Percentiles rank a stretch among this genome's conserved stretches.
Evolutionary conservation across 257 asterid species (phyloP).

Genomic region (Solanum stenotomum): DNA sequence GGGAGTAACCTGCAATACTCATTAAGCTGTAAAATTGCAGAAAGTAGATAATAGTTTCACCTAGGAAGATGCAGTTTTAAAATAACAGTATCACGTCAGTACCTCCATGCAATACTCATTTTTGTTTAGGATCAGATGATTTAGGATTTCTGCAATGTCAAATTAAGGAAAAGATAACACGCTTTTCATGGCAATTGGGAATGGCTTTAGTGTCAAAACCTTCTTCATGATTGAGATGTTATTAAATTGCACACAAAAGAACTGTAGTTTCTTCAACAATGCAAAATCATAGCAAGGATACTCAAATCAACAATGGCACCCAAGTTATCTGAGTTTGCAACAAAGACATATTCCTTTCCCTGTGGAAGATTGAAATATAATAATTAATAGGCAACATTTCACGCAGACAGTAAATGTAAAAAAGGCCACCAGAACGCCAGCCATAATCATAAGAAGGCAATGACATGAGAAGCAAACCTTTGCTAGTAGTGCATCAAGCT

Average conservation of each 20-base stretch:
- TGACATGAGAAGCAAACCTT: slow-evolving; percentile 42
- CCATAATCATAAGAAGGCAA: background rate
- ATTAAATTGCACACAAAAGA: background rate
- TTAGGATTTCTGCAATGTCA: slow-evolving; percentile 63
- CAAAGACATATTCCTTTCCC: slow-evolving; percentile 95
- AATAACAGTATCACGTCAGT: background rate
- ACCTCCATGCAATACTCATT: slow-evolving; percentile 99
- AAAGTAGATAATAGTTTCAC: background rate
- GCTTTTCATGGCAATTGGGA: background rate
- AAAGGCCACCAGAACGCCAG: background rate
- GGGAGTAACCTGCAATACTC: slow-evolving; percentile 79
- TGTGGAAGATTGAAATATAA: slow-evolving; percentile 12
- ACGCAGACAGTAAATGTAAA: background rate
- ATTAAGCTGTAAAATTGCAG: background rate
- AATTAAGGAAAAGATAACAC: slow-evolving; percentile 35
- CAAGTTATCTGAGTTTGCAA: slow-evolving; percentile 95
- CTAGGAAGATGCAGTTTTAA: background rate
- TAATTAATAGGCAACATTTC: background rate
- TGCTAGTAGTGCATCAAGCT: slow-evolving; percentile 79
- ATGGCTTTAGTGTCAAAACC: background rate
- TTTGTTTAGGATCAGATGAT: slow-evolving; percentile 76
- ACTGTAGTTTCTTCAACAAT: background rate
- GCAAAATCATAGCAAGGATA: slow-evolving; percentile 45
- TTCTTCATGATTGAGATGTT: background rate
- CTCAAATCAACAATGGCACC: slow-evolving; percentile 97